Conservation (phyloP, 1,139 yeast species). For the Waltiozyma sp. region DNA sequence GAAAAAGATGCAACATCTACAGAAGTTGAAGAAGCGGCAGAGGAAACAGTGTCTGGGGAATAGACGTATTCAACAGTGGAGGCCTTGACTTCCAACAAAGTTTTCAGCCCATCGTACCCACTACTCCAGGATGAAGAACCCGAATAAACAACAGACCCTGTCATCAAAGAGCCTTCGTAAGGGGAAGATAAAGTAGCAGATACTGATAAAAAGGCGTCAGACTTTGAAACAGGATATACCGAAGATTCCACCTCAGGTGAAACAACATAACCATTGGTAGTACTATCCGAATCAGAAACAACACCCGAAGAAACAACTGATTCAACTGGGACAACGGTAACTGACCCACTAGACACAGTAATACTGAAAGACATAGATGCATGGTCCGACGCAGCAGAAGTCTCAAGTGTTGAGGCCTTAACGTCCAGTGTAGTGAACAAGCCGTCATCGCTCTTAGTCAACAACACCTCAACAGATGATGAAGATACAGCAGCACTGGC, state of each 20-base stretch:
- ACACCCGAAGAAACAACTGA: background rate
- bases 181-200: background rate
- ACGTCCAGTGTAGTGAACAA: background rate
- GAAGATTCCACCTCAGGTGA: background rate
- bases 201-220: too few species aligned
- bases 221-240: background rate
- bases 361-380: background rate
- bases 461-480: too few species aligned
- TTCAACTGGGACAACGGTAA: background rate
- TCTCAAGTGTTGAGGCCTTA: background rate
- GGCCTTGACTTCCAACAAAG: background rate
- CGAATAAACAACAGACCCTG: background rate
- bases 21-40: background rate
- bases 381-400: too few species aligned
- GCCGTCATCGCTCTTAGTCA: too few species aligned
- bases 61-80: background rate
- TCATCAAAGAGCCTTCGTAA: background rate
- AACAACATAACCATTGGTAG: background rate
- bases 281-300: background rate
- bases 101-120: background rate
- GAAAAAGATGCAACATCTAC: background rate
- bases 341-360: background rate
- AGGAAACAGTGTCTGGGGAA: background rate
- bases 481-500: background rate
- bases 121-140: background rate